Base-by-base conservation (phyloP, 2,329 filamentous ascomycete species). In the Scytalidium sp. region DNA sequence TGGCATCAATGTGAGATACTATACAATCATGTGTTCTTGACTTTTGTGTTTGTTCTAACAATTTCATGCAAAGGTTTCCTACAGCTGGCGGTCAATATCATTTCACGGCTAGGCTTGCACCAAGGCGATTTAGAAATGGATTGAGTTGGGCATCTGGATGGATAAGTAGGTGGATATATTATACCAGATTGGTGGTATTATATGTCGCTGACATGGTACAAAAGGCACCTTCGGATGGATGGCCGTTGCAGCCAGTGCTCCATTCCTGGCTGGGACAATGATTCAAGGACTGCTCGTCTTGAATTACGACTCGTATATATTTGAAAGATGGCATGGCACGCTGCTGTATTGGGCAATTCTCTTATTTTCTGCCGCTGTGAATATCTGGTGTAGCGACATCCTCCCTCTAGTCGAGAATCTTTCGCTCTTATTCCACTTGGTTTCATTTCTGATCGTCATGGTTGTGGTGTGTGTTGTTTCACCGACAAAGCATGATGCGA, bases 71-170 rank as follows among this genome's bases (percentile, higher is more conserved):
- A n/a, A n/a, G 17, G 27, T n/a, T 43, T 13, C 53, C 55, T 17
- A 53, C 50, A 15, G 46, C 55, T 7, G 53, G 53, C 19, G 80
- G 80, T 7, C 77, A 83, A 60, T 83, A 81, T 52, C 77, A 80
- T 56, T 81, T 78, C 78, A 75, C 80, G 0, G 77, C 73, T 1
- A 75, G 79, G 56, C 72, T 80, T 53, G 74, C 73, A 1, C 74
- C 77, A 1, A 23, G 41, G 20, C 20, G 41, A 41, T 3, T 21
- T n/a, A 10, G 32, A 13, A 78, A 79, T 55, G 78, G 78, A 4
- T 20, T 43, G 22, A 20, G 17, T 47, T 41, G 2, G 10, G 39
- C 6, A 47, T 36, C 11, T 19, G 22, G 15, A 40, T 20, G 9
- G n/a, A 19, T 8, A 8, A 19, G 25, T 19, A 20, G 20, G 23